A percentile compares a stretch with the other conserved stretches of the same genome.
Conservation (phyloP, 2,329 filamentous ascomycete genomes). For the Lanzia echinophila region DNA sequence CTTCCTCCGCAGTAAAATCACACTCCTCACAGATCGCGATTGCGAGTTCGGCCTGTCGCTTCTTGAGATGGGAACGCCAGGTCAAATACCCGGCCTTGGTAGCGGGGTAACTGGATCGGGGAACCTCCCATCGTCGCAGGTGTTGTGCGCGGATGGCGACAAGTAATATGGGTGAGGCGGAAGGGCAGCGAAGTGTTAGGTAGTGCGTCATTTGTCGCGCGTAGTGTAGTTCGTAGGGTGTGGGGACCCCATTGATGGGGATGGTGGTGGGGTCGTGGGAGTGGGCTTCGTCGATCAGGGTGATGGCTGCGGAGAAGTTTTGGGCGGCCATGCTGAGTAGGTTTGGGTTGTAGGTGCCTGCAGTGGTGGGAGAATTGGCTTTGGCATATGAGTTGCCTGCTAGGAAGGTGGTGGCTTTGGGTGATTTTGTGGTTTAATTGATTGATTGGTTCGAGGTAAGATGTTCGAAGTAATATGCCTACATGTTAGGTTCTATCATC, state of each 20-base stretch:
- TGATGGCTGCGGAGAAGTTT: conserved; percentile 46
- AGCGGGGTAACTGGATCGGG: conserved; percentile 64
- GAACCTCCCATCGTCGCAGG: conserved; percentile 77
- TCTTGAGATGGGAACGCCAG: conserved; percentile 72
- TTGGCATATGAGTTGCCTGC: no score
- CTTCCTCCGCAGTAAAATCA: conserved; percentile 40
- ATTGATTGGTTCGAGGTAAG: no score
- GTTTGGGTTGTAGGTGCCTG: not conserved
- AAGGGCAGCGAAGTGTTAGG: conserved; percentile 53
- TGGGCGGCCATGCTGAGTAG: not conserved
- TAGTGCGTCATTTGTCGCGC: conserved; percentile 72
- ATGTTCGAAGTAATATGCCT: no score
- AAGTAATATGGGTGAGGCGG: conserved; percentile 59
- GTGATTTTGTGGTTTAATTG: no score
- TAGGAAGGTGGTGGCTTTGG: no score
- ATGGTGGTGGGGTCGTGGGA: conserved; percentile 56
- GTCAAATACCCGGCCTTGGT: conserved; percentile 69
- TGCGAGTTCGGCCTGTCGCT: conserved; percentile 60
- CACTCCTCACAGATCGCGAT: conserved; percentile 42
- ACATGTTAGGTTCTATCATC: no score
- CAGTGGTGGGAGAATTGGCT: no score
- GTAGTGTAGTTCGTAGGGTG: conserved; percentile 78
- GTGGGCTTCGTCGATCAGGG: conserved; percentile 68
- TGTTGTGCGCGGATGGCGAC: conserved; percentile 80
- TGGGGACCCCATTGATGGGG: conserved; percentile 34